Base-by-base conservation (phyloP, 257 asterid genomes). In the Solanum clarkiae region DNA sequence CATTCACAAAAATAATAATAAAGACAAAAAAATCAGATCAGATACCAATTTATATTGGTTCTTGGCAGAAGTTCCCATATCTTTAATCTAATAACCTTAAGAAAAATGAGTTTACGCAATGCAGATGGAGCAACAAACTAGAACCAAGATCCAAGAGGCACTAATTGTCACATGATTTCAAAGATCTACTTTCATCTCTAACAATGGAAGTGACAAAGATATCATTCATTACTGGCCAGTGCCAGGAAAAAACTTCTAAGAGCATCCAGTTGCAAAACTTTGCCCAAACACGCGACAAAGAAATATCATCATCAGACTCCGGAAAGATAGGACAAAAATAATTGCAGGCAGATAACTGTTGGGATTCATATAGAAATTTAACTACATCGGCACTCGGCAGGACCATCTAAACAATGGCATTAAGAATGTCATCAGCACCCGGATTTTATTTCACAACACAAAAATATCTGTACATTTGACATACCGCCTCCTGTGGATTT, bases 401-500 rank as follows among this genome's bases (percentile, higher is more conserved):
- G 62, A 75, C 45, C 81, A 4, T 49, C 77, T 68, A 32, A 65
- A 40, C 20, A 16, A 70, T 42, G 49, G 79, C 62, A 77, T 36
- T n/a, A 68, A 16, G 45, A 68, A 36, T 17, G 26, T 8, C 79
- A 69, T 79, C 26, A 79, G 82, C 65, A 29, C 65, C 65, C 24
- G 9, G 65, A 26, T 77, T 26, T 53, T 53, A 53, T 79, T 79
- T 51, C 45, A 29, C 82, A 79, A 79, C 42, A 2, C 83, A 29
- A 53, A 68, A 79, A 2, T 9, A 53, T 79, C 6, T 79, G 26
- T 53, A 79, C 10, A 13, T 69, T 57, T n/a, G 57, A 70, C 87
- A 65, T 92, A 94, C 99, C 98, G 93, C 83, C 93, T 88, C 89
- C 88, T 92, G 91, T 96, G 99, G 68, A 90, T 87, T 66, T 93